A percentile compares a stretch with the other conserved stretches of the same genome.
These are phyloP conservation scores for Furcasterigmium sp. DNA, from an alignment of 2,329 filamentous ascomycete species.

Conservation along the genomic window DNA sequence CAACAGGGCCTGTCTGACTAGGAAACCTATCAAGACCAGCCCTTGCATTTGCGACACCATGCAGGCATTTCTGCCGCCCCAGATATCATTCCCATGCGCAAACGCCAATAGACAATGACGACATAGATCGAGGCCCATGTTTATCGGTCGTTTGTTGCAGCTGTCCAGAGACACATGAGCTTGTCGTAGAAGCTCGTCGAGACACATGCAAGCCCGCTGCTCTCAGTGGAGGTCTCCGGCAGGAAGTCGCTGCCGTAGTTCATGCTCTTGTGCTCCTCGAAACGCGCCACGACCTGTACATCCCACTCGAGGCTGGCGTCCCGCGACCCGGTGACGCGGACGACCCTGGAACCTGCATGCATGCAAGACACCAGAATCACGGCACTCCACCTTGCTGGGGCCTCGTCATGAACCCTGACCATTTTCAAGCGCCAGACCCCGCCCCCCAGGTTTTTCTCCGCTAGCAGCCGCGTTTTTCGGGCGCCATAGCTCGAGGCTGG, in stretches of 20 bases:
- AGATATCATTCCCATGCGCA: too few species aligned
- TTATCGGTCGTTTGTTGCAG: neutral
- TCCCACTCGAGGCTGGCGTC: conserved; percentile 31
- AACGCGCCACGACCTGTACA: conserved; percentile 63
- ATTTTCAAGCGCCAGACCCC: conserved; percentile 85
- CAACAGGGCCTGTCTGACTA: too few species aligned
- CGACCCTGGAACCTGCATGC: conserved; percentile 77
- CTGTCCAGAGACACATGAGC: conserved; percentile 61
- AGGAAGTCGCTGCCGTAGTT: conserved; percentile 82
- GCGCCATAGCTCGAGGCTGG: conserved; percentile 31
- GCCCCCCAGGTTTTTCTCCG: conserved; percentile 63
- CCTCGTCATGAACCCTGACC: neutral
- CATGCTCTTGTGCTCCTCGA: conserved; percentile 89
- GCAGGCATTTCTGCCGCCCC: too few species aligned
- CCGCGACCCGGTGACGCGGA: conserved; percentile 35
- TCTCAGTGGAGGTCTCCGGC: conserved; percentile 22
- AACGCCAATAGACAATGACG: neutral
- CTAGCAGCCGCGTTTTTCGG: conserved; percentile 46
- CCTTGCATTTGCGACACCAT: too few species aligned
- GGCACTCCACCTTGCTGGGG: conserved; percentile 12
- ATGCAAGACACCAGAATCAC: conserved; percentile 83
- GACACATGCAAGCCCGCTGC: conserved; percentile 39
- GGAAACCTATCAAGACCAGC: too few species aligned
- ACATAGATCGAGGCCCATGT: too few species aligned
- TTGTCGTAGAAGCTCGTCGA: conserved; percentile 77